These are phyloP conservation scores for Paratinospora sagittata DNA, from an alignment of 164 flowering plant genomes.

Conservation along the genomic window DNA sequence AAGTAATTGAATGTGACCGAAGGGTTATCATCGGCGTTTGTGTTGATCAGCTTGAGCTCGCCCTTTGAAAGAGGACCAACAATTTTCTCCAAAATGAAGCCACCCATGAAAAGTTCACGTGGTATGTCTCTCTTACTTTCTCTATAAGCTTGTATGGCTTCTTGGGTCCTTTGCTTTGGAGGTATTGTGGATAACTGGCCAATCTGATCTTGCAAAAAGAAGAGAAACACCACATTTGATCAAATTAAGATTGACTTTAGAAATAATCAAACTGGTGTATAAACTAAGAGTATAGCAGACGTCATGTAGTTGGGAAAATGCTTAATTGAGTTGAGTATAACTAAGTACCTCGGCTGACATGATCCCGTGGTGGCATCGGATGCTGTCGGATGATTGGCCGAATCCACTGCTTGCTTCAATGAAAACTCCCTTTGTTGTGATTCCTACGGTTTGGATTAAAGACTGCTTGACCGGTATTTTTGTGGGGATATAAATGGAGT, in stretches of 20 bases:
- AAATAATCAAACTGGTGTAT: not conserved
- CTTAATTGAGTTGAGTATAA: not conserved
- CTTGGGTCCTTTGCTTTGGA: constrained; percentile 48
- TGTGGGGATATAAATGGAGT: constrained; percentile 61
- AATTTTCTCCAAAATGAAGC: constrained; percentile 76
- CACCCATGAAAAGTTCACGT: constrained; percentile 68
- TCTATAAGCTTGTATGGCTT: constrained; percentile 35
- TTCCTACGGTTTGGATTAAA: constrained; percentile 84
- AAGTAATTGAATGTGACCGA: constrained; percentile 90
- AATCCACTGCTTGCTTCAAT: constrained; percentile 93
- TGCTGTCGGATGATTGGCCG: constrained; percentile 66
- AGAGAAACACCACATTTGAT: not conserved
- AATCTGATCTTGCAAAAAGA: constrained; percentile 37
- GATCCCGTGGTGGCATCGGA: constrained; percentile 70
- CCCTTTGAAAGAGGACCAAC: constrained; percentile 64
- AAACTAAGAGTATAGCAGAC: no score
- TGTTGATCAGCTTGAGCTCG: constrained; percentile 44
- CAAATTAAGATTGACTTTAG: not conserved
- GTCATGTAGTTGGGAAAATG: no score
- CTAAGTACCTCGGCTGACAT: constrained; percentile 81
- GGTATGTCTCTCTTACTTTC: constrained; percentile 42
- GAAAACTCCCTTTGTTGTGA: constrained; percentile 75
- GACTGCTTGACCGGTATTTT: constrained; percentile 56
- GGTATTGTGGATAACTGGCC: constrained; percentile 84
- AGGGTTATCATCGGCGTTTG: constrained; percentile 67